Percentiles rank a stretch among this genome's conserved stretches.
phyloP scores from a whole-genome alignment of 2,329 filamentous ascomycete genomes.

The Amesomyces nigricolor region DNA sequence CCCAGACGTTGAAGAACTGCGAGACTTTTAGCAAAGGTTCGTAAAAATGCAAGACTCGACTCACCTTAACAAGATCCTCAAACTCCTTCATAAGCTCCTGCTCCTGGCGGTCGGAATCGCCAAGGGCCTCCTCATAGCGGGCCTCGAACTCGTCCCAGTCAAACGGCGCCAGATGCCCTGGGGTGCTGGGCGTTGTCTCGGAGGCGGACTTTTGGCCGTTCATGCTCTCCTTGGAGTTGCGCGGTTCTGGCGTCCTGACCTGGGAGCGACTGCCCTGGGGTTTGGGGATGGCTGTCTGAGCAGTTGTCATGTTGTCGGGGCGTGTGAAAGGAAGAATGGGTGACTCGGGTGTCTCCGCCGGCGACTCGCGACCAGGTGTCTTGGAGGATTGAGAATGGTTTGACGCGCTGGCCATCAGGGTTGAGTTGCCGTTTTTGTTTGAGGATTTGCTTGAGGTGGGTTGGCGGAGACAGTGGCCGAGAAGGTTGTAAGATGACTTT shows the following conservation, averaged over 20 bases:
- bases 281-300: constrained; percentile 10
- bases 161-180: constrained; percentile 50
- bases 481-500: not conserved
- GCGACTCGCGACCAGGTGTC: constrained; percentile 12
- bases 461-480: not conserved
- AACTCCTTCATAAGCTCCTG: constrained; percentile 62
- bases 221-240: constrained; percentile 23
- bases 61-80: constrained; percentile 58
- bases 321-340: constrained; percentile 17
- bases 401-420: constrained; percentile 22
- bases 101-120: constrained; percentile 58
- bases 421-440: not conserved
- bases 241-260: constrained; percentile 28
- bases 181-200: constrained; percentile 42
- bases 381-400: constrained; percentile 12
- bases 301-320: constrained; percentile 19
- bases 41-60: not conserved
- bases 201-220: constrained; percentile 22
- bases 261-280: constrained; percentile 19
- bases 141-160: constrained; percentile 74
- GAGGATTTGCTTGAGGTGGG: not conserved
- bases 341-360: constrained; percentile 18
- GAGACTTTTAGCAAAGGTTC: constrained; percentile 2
- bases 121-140: constrained; percentile 62
- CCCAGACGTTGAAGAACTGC: constrained; percentile 78